Base-by-base conservation (phyloP, 2,329 filamentous ascomycete species). In the Alternaria infectoria region DNA sequence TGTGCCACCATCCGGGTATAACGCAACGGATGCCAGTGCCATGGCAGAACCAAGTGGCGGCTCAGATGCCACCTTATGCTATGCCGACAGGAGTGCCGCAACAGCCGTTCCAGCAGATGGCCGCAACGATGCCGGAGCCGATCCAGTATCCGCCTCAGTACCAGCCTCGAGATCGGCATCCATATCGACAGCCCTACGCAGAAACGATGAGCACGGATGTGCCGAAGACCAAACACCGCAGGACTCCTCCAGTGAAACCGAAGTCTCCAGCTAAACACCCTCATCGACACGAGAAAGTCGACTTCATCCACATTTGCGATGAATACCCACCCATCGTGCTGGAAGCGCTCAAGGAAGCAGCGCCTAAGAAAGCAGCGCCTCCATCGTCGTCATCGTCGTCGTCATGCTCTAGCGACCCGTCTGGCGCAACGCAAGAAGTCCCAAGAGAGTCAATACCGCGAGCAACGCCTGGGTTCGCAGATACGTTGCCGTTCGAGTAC, bases 261-360 rank as follows among this genome's bases (percentile, higher is more conserved):
- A 52, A 32, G 10, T 23, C 49, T 8, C 11, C 40, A 3, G 25
- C 6, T 5, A 60, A 54, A 21, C 51, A 43, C 8, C 8, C 15
- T 4, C 49, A 21, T 30, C 25, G 12, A 12, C 52, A 60, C 1
- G 54, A 44, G 12, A 50, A 62, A n/a, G 62, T 64, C 6, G 71
- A 76, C 46, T 72, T 64, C 40, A 66, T 76, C 46, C 60, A 69
- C 28, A 66, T 74, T 2, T 68, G 69, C 19, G 72, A 74, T 8
- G 63, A 72, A 15, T 69, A 69, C 19, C 72, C 73, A 6, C 54
- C 58, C 8, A 57, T 72, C 5, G 54, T 75, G 8, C 54, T 68
- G 9, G 58, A 71, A 50, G 58, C 40, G 3, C 52, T 70, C 7
- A 61, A 61, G 15, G 62, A 65, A 43, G 8, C 7, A 32, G 57